phyloP scores from a whole-genome alignment of 495 filamentous ascomycete genomes.

The Penicillium flavigenum region DNA sequence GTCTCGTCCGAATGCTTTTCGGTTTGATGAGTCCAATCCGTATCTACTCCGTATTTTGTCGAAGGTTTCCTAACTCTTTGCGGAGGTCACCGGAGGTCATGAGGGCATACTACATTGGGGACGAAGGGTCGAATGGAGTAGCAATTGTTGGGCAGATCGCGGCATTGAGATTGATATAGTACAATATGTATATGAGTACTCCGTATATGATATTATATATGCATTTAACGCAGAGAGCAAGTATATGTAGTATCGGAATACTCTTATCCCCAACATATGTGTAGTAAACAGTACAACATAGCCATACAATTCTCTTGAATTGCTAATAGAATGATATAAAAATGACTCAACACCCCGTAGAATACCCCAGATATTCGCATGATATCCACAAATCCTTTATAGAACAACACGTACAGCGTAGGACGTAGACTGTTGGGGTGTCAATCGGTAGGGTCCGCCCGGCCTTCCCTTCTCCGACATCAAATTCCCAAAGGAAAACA shows the following conservation, averaged over 20 bases:
- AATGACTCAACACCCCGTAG: background rate
- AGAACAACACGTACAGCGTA: constrained; percentile 17
- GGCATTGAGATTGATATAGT: background rate
- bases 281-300: background rate
- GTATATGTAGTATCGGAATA: background rate
- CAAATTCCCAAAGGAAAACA: background rate
- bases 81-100: constrained; percentile 21
- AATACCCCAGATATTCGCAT: constrained; percentile 10
- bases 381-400: background rate
- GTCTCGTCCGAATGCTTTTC: constrained; percentile 13
- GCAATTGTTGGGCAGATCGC: background rate
- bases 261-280: background rate
- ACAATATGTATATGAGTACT: background rate
- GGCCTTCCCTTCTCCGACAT: constrained; percentile 9
- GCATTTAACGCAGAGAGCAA: background rate
- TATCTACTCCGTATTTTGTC: background rate
- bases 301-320: background rate
- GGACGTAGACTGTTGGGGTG: constrained; percentile 1
- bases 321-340: background rate
- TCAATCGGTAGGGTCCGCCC: constrained; percentile 22
- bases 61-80: constrained; percentile 12
- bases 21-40: constrained; percentile 12
- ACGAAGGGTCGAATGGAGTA: background rate
- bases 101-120: constrained; percentile 16
- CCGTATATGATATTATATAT: background rate